Percentiles rank a stretch among this genome's conserved stretches.
phyloP scores from a whole-genome alignment of 2,329 filamentous ascomycete genomes.

The Aspergillus tamarii region DNA sequence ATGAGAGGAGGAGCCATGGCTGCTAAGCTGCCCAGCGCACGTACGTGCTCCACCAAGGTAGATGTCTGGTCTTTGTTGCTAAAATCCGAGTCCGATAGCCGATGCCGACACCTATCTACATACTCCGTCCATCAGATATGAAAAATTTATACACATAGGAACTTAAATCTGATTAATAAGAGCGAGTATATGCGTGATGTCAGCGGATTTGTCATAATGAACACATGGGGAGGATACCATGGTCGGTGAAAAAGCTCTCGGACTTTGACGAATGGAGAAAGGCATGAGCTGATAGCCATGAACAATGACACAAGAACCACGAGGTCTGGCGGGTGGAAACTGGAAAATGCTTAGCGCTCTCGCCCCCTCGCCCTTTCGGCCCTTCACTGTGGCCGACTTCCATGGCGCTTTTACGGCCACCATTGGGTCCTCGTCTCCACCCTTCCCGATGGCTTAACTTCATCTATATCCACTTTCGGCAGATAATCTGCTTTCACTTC shows the following conservation, averaged over 20 bases:
- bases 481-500: neutral
- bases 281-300: neutral
- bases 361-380: neutral
- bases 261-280: neutral
- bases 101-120: neutral
- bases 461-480: neutral
- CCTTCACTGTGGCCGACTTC: neutral
- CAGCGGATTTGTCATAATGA: constrained; percentile 3
- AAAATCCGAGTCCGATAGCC: constrained; percentile 1
- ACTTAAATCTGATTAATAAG: neutral
- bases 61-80: neutral
- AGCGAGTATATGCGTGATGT: neutral
- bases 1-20: neutral
- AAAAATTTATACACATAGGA: neutral
- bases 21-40: neutral
- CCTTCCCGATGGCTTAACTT: neutral
- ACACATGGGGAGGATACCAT: neutral
- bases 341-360: neutral
- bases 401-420: neutral
- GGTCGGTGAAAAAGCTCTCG: neutral
- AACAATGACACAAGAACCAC: constrained; percentile 3
- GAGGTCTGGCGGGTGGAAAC: neutral
- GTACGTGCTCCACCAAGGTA: neutral
- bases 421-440: neutral
- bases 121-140: neutral